Evolutionary conservation across 257 asterid genomes (phyloP), one percentile per base, ranked within the genome.

Genomic region (Craterostigma plantagineum): DNA sequence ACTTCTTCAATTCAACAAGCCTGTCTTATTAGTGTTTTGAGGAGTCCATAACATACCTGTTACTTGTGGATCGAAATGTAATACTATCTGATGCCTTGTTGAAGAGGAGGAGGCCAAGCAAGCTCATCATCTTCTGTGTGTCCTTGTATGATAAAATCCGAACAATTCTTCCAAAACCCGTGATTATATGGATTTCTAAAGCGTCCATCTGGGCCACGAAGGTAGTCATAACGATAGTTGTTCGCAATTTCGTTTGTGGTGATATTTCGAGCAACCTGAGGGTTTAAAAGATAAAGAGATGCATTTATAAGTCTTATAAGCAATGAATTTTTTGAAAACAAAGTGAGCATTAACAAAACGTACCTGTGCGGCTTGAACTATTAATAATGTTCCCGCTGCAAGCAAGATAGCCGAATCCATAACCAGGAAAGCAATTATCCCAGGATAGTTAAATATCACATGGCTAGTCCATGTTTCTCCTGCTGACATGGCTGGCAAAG

Each of bases 191-290:
- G 95, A 59, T 90, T 90, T 47, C 93, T 59, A 47, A 90, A 90
- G 35, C 70, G 70, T 17, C 95, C 98, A 34, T 90, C 84, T 52
- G 95, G 92, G 12, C 94, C 95, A 5, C 71, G 93, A n/a, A 90
- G 94, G 67, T 90, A 90, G 9, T 76, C 90, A 53, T 90, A 90
- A 0, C 98, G 79, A 17, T 52, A 35, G 38, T 81, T 76, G 55
- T 90, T 90, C 44, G 98, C 91, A 54, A 60, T 33, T 66, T 90
- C 98, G 58, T 90, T 90, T 2, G 98, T 90, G 38, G 95, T 83
- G 51, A 90, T 67, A 53, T 90, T 90, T 61, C 78, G 66, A 48
- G 87, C 86, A 50, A 90, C 69, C 99, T 90, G 70, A 77, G 60
- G 10, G 42, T 42, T 14, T 11, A 35, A 18, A 51, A n/a, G n/a